A percentile compares a stretch with the other conserved stretches of the same genome.
Conservation (phyloP, 805 yeast species). For the Naumovozyma baii region DNA sequence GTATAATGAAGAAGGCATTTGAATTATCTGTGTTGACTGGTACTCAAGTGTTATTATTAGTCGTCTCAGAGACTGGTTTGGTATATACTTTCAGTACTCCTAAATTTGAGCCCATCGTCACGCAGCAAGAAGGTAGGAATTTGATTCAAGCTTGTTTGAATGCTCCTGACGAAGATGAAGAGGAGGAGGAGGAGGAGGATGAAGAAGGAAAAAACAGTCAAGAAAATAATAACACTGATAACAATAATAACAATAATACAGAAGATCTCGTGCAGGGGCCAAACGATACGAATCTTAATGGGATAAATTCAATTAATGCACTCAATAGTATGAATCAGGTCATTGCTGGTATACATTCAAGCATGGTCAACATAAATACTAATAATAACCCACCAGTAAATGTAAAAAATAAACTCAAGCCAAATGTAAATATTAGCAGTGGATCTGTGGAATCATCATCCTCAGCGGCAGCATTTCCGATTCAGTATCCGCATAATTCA, state of each 20-base stretch:
- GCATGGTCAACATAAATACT: not conserved
- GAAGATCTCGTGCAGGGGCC: not conserved
- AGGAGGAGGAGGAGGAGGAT: constrained; percentile 53
- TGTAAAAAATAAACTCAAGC: not conserved
- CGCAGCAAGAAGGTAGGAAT: constrained; percentile 94
- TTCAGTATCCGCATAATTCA: constrained; percentile 1
- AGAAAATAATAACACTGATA: constrained; percentile 21
- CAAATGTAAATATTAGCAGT: too few species aligned
- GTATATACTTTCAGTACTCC: constrained; percentile 99
- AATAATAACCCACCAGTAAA: not conserved
- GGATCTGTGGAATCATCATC: constrained; percentile 1
- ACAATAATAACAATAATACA: constrained; percentile 20
- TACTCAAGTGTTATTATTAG: constrained; percentile 88
- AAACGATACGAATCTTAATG: not conserved
- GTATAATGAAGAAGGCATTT: constrained; percentile 99
- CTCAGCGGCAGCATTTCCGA: constrained; percentile 1
- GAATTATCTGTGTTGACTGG: constrained; percentile 95
- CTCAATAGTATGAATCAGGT: not conserved
- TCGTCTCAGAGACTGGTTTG: constrained; percentile 96
- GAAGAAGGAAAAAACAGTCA: constrained; percentile 32
- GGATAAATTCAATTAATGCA: not conserved
- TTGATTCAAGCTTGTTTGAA: constrained; percentile 93
- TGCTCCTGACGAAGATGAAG: constrained; percentile 83
- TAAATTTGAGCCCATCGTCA: constrained; percentile 92
- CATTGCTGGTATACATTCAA: not conserved